These are phyloP conservation scores for Prunus yedoensis DNA, from an alignment of 331 rosid genomes.

Conservation along the genomic window DNA sequence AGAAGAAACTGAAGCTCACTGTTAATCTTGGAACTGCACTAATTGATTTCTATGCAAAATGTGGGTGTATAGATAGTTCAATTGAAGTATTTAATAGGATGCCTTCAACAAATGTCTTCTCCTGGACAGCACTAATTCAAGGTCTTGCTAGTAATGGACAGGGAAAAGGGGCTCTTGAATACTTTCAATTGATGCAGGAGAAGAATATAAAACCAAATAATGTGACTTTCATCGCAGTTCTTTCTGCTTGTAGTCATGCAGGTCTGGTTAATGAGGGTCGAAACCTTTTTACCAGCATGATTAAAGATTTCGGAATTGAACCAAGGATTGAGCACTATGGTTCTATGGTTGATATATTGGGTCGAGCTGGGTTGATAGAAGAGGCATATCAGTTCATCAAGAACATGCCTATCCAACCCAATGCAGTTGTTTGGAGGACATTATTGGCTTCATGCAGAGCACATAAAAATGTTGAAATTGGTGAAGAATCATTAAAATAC, in stretches of 20 bases:
- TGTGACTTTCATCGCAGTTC: conserved; percentile 57
- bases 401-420: conserved; percentile 55
- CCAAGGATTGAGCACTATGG: conserved; percentile 65
- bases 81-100: conserved; percentile 47
- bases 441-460: conserved; percentile 63
- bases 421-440: conserved; percentile 64
- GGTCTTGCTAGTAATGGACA: conserved; percentile 64
- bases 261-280: conserved; percentile 58
- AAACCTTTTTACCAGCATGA: conserved; percentile 49
- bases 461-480: conserved; percentile 45
- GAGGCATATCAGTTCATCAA: conserved; percentile 54
- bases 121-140: conserved; percentile 68
- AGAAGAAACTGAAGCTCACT: conserved; percentile 59
- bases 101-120: conserved; percentile 42
- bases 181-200: conserved; percentile 44
- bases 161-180: conserved; percentile 53
- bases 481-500: conserved; percentile 50
- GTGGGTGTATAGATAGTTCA: conserved; percentile 52
- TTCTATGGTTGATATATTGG: conserved; percentile 69
- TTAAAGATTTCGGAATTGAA: conserved; percentile 43
- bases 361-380: conserved; percentile 55
- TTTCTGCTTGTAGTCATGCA: too few species aligned
- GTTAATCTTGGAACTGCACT: conserved; percentile 64
- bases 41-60: conserved; percentile 60
- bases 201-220: conserved; percentile 47